Evolutionary conservation across 1,284 basidiomycete species (phyloP).

Genomic region (Earliella scabrosa): DNA sequence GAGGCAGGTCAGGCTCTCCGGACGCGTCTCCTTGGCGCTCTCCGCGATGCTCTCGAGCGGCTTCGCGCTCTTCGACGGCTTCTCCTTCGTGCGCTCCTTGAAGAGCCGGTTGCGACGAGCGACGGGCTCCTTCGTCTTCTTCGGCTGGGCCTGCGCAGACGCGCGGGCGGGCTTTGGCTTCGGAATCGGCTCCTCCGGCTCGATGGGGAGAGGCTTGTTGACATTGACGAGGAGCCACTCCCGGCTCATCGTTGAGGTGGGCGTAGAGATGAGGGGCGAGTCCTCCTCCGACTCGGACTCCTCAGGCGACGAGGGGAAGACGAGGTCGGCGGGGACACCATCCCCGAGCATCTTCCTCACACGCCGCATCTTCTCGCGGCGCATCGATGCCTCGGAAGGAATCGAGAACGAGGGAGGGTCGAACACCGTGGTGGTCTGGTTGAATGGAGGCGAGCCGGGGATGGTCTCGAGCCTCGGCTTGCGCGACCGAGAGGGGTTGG

Average conservation of each 20-base stretch:
- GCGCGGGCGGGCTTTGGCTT: background rate
- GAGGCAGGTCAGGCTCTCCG: constrained; percentile 15
- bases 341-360: constrained; percentile 62
- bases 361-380: constrained; percentile 62
- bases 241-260: constrained; percentile 18
- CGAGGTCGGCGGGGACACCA: constrained; percentile 57
- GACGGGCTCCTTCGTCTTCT: background rate
- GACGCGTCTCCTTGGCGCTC: constrained; percentile 3
- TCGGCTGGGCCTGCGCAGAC: background rate
- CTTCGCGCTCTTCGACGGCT: constrained; percentile 15
- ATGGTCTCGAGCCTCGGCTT: constrained; percentile 25
- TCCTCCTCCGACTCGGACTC: constrained; percentile 26
- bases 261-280: constrained; percentile 19
- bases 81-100: constrained; percentile 19
- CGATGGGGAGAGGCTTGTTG: constrained; percentile 13
- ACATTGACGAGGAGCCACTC: constrained; percentile 21
- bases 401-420: constrained; percentile 41
- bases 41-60: constrained; percentile 23
- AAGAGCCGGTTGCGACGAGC: constrained; percentile 10
- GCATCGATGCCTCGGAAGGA: constrained; percentile 42
- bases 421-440: constrained; percentile 27
- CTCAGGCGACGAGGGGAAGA: constrained; percentile 47
- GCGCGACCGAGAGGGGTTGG: constrained; percentile 8
- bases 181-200: too few relatives aligned
- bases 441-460: constrained; percentile 30